These are phyloP conservation scores for Fraxinus velutina DNA, from an alignment of 305 asterid genomes.

Conservation along the genomic window DNA sequence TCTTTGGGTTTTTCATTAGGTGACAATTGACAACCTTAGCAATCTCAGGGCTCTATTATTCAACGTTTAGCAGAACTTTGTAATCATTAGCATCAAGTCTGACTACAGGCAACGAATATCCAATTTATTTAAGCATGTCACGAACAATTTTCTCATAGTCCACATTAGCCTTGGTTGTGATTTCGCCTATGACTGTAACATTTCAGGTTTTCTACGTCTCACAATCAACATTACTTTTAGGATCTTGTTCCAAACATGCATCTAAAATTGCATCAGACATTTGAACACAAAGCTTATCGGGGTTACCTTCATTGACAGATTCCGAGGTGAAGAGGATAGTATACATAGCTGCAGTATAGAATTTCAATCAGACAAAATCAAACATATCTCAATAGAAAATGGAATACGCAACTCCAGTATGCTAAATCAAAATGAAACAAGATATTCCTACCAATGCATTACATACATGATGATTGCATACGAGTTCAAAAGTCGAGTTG, in stretches of 20 bases:
- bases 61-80: constrained; percentile 21
- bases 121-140: constrained; percentile 15
- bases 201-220: constrained; percentile 15
- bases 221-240: constrained; percentile 23
- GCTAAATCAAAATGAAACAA: not conserved
- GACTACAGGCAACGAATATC: constrained; percentile 15
- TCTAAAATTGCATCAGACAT: constrained; percentile 29
- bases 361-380: not conserved
- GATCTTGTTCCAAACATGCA: constrained; percentile 28
- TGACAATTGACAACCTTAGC: constrained; percentile 31
- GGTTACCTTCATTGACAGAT: constrained; percentile 29
- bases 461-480: not conserved
- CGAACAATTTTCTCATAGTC: constrained; percentile 19
- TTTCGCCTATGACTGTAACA: constrained; percentile 15
- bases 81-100: constrained; percentile 20
- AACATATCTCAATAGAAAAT: not conserved
- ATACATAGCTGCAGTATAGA: constrained; percentile 11
- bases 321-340: constrained; percentile 29
- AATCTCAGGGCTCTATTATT: constrained; percentile 14
- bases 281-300: constrained; percentile 32
- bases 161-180: constrained; percentile 22
- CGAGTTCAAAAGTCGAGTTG: not conserved
- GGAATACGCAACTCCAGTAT: not conserved
- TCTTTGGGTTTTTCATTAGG: constrained; percentile 30
- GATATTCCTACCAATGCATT: not conserved